Evolutionary conservation across 2,329 filamentous ascomycete genomes (phyloP).

Genomic region (Cladophialophora chaetospira): DNA sequence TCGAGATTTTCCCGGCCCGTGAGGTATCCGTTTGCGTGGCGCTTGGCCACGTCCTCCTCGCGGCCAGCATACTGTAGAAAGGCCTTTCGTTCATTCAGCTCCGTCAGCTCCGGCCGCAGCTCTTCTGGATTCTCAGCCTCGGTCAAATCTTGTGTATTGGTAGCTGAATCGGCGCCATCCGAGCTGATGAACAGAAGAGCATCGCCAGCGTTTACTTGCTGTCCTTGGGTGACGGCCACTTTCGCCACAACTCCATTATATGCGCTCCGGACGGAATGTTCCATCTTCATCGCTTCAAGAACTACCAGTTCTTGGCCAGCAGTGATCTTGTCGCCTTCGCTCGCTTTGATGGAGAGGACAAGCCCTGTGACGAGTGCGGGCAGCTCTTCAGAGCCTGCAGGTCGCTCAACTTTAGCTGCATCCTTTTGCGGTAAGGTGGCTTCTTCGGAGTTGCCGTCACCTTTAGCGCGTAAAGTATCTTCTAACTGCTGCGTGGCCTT

Average conservation of each 20-base stretch:
- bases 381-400: conserved; percentile 26
- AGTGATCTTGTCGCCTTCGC: conserved; percentile 27
- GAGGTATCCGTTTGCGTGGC: conserved; percentile 28
- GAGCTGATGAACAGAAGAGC: conserved; percentile 24
- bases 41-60: conserved; percentile 26
- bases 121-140: conserved; percentile 24
- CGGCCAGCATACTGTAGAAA: conserved; percentile 24
- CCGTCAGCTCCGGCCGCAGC: conserved; percentile 26
- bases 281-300: conserved; percentile 29
- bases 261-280: conserved; percentile 27
- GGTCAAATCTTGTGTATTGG: conserved; percentile 17
- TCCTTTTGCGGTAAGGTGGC: conserved; percentile 11
- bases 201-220: conserved; percentile 27
- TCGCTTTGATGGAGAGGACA: conserved; percentile 25
- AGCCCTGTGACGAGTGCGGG: conserved; percentile 23
- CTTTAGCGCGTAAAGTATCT: conserved; percentile 20
- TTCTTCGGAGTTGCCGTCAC: conserved; percentile 18
- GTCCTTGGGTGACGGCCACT: conserved; percentile 26
- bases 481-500: conserved; percentile 25
- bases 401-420: conserved; percentile 25
- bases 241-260: conserved; percentile 25
- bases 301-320: conserved; percentile 29
- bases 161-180: conserved; percentile 23
- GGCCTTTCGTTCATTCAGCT: conserved; percentile 28
- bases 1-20: conserved; percentile 27